A percentile compares a stretch with the other conserved stretches of the same genome.
These are phyloP conservation scores for Penicillium daleae DNA, from an alignment of 495 filamentous ascomycete species.

Conservation along the genomic window DNA sequence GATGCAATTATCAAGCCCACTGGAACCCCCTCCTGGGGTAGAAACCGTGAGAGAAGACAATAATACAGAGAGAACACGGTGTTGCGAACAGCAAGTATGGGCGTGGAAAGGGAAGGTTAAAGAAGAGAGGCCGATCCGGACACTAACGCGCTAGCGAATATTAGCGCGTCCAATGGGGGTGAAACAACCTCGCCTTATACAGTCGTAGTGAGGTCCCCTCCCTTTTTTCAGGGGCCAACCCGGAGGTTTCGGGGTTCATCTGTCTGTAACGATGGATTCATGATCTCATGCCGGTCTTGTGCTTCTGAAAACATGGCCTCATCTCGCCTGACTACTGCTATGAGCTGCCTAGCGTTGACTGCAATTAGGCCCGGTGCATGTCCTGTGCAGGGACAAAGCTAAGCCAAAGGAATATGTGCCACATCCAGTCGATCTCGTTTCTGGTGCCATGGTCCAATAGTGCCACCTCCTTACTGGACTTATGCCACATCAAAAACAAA, in stretches of 20 bases:
- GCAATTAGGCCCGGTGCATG: neutral
- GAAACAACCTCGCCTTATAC: conserved; percentile 21
- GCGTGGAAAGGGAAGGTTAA: conserved; percentile 23
- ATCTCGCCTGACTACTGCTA: conserved; percentile 1
- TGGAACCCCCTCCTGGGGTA: conserved; percentile 19
- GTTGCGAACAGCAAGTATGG: conserved; percentile 12
- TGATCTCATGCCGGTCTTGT: conserved; percentile 13
- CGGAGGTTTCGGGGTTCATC: conserved; percentile 7
- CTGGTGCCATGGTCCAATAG: neutral
- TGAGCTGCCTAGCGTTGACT: neutral
- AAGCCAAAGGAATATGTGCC: neutral
- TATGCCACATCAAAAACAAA: neutral
- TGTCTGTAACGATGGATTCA: conserved; percentile 11
- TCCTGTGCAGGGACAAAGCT: neutral
- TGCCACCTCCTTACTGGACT: conserved; percentile 5
- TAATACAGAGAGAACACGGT: conserved; percentile 25
- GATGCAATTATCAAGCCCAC: conserved; percentile 10
- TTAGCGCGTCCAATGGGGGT: conserved; percentile 32
- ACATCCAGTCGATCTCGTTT: neutral
- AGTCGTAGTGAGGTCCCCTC: neutral
- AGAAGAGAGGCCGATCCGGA: conserved; percentile 29
- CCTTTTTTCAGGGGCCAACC: conserved; percentile 9
- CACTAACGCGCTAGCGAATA: conserved; percentile 30
- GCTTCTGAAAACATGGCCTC: conserved; percentile 4
- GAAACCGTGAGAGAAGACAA: conserved; percentile 5